phyloP scores from a whole-genome alignment of 2,329 filamentous ascomycete species.

The Pseudogymnoascus sp. region DNA sequence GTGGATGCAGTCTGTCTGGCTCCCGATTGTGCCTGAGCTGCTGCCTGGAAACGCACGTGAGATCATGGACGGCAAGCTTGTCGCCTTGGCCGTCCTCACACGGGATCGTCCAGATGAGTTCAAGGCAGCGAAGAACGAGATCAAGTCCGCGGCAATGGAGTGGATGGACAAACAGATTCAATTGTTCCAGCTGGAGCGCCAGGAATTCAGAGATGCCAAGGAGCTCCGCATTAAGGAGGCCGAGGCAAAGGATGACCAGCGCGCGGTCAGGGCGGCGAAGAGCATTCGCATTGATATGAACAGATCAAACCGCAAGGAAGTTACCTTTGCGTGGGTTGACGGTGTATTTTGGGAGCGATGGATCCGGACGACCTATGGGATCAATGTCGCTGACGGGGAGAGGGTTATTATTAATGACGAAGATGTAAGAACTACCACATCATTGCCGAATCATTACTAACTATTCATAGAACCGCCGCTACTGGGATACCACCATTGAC shows the following conservation, averaged over 20 bases:
- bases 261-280: constrained; percentile 79
- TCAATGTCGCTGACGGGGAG: constrained; percentile 78
- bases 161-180: constrained; percentile 97
- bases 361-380: constrained; percentile 89
- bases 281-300: constrained; percentile 87
- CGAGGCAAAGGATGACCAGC: constrained; percentile 83
- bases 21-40: constrained; percentile 89
- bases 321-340: constrained; percentile 95
- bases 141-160: constrained; percentile 91
- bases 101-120: constrained; percentile 74
- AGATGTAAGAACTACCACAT: constrained; percentile 57
- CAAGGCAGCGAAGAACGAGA: constrained; percentile 67
- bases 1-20: constrained; percentile 97
- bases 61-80: constrained; percentile 89
- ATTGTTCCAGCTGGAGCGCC: constrained; percentile 82
- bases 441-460: constrained; percentile 27
- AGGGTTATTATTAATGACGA: constrained; percentile 95
- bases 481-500: constrained; percentile 88
- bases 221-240: constrained; percentile 94
- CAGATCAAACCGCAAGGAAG: constrained; percentile 75
- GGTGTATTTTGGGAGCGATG: constrained; percentile 96
- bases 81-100: constrained; percentile 85
- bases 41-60: constrained; percentile 86
- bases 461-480: constrained; percentile 65
- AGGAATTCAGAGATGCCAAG: constrained; percentile 89